Conservation (phyloP, 2,329 filamentous ascomycete genomes). For the Huntiella decipiens region DNA sequence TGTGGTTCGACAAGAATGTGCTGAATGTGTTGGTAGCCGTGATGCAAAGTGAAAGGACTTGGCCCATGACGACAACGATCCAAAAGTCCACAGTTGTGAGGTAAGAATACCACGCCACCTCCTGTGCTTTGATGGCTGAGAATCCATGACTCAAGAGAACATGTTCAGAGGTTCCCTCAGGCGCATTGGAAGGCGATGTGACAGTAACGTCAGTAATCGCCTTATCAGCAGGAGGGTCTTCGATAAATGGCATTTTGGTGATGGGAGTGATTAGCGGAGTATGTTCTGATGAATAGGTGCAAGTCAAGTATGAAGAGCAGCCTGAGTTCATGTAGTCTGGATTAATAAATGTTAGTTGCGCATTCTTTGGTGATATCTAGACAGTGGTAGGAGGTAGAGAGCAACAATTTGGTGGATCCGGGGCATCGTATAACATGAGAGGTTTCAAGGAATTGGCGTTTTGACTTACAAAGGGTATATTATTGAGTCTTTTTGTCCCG, state of each 20-base stretch:
- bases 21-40: slow-evolving; percentile 86
- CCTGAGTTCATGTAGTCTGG: neutral
- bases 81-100: slow-evolving; percentile 76
- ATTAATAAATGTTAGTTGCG: neutral
- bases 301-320: neutral
- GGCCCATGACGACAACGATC: slow-evolving; percentile 60
- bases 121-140: slow-evolving; percentile 33
- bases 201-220: neutral
- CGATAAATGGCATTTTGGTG: neutral
- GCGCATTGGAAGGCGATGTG: slow-evolving; percentile 1
- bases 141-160: slow-evolving; percentile 31
- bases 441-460: too few relatives aligned
- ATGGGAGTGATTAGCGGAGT: neutral
- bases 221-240: slow-evolving; percentile 6
- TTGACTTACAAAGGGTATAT: too few relatives aligned
- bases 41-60: slow-evolving; percentile 74
- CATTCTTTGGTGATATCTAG: too few relatives aligned
- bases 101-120: slow-evolving; percentile 49
- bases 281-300: neutral
- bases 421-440: too few relatives aligned
- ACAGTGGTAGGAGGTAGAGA: too few relatives aligned
- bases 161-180: slow-evolving; percentile 13
- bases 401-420: too few relatives aligned
- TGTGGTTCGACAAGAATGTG: slow-evolving; percentile 42
- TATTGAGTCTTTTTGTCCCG: too few relatives aligned